Conservation (phyloP, 2,329 filamentous ascomycete genomes). For the Lasiodiplodia hormozganensis region DNA sequence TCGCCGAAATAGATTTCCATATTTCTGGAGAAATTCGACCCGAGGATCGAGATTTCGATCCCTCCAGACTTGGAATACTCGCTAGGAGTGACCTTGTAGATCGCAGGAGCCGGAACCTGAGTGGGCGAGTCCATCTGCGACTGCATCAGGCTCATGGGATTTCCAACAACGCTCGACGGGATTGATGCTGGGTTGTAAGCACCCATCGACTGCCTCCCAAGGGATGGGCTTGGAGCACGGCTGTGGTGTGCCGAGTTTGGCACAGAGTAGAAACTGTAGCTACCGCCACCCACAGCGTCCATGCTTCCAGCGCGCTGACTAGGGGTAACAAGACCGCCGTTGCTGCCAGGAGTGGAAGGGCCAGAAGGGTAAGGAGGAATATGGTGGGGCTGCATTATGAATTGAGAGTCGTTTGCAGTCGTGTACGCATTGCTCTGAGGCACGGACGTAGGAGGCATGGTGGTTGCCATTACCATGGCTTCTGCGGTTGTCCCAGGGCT, state of each 20-base stretch:
- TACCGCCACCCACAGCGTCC: slow-evolving; percentile 62
- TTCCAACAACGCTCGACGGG: slow-evolving; percentile 7
- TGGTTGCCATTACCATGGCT: background rate
- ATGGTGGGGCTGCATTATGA: slow-evolving; percentile 32
- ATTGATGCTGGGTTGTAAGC: background rate
- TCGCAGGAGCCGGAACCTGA: slow-evolving; percentile 47
- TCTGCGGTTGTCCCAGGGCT: slow-evolving; percentile 9
- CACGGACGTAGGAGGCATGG: slow-evolving; percentile 35
- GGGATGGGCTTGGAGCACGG: slow-evolving; percentile 74
- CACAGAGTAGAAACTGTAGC: slow-evolving; percentile 68
- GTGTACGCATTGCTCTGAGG: slow-evolving; percentile 39
- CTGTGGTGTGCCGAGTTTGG: slow-evolving; percentile 77
- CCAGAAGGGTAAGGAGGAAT: slow-evolving; percentile 60
- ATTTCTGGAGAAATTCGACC: slow-evolving; percentile 78
- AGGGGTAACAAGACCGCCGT: slow-evolving; percentile 59
- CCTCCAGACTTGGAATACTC: slow-evolving; percentile 84
- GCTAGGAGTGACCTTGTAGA: slow-evolving; percentile 82
- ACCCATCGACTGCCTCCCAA: slow-evolving; percentile 35
- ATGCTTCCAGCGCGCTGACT: slow-evolving; percentile 67
- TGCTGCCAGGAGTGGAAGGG: slow-evolving; percentile 71
- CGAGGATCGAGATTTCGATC: slow-evolving; percentile 85
- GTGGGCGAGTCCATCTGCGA: slow-evolving; percentile 15
- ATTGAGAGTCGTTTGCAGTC: slow-evolving; percentile 25
- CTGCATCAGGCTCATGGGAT: slow-evolving; percentile 13
- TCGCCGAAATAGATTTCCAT: slow-evolving; percentile 88